Conservation (phyloP, 257 asterid species). For the Plantago major region DNA sequence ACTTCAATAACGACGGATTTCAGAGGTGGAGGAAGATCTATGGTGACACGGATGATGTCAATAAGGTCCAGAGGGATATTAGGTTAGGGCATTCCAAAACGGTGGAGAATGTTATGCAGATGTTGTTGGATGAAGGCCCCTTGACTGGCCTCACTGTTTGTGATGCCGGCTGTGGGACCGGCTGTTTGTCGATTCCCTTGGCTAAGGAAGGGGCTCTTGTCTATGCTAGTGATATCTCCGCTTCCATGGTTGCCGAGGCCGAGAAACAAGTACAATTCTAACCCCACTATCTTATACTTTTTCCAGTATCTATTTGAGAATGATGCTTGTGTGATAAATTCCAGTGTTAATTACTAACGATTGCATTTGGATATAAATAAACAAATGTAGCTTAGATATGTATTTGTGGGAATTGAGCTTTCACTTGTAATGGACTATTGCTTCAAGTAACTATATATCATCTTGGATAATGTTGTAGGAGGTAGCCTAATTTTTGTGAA, state of each 20-base stretch:
- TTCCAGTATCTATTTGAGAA: background rate
- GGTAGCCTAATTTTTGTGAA: no score
- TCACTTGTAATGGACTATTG: no score
- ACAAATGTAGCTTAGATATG: no score
- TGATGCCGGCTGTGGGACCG: slow-evolving; percentile 97
- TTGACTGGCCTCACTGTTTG: slow-evolving; percentile 71
- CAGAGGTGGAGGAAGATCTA: slow-evolving; percentile 91
- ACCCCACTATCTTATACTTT: no score
- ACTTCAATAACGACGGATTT: slow-evolving; percentile 87
- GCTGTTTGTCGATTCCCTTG: slow-evolving; percentile 76
- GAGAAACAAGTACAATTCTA: slow-evolving; percentile 74
- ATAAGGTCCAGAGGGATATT: slow-evolving; percentile 75
- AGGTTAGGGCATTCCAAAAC: slow-evolving; percentile 80
- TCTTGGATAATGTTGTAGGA: no score
- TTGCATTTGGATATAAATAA: no score
- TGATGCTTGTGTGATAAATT: no score
- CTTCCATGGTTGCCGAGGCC: slow-evolving; percentile 93
- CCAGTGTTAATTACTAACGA: no score
- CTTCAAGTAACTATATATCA: no score
- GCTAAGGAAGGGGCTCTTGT: slow-evolving; percentile 89
- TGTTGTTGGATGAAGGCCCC: slow-evolving; percentile 73
- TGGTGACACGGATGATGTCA: slow-evolving; percentile 78
- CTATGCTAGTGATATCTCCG: slow-evolving; percentile 87
- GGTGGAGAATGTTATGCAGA: slow-evolving; percentile 77
- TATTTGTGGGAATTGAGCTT: no score